phyloP scores from a whole-genome alignment of 2,329 filamentous ascomycete genomes.

The Botrytis aclada region DNA sequence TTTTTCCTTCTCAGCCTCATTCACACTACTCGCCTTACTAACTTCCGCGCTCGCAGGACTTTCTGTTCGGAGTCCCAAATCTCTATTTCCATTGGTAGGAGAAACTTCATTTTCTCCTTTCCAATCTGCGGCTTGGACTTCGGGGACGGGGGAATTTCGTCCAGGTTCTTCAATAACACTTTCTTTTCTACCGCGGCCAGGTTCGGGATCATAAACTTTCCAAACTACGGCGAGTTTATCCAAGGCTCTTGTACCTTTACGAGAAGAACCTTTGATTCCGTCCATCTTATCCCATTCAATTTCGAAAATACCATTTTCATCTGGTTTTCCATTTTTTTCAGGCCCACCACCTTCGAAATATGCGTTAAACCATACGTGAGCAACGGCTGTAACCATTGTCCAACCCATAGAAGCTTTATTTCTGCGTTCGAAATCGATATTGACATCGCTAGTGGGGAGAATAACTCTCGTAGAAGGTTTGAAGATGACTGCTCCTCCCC shows the following conservation, averaged over 20 bases:
- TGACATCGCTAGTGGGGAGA: constrained; percentile 79
- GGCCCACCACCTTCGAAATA: constrained; percentile 85
- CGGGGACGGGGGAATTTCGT: constrained; percentile 64
- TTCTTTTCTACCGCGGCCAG: constrained; percentile 27
- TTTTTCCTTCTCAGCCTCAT: constrained; percentile 37
- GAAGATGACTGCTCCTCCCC: constrained; percentile 74
- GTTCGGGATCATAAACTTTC: constrained; percentile 47
- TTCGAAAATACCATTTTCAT: constrained; percentile 68
- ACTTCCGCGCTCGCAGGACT: constrained; percentile 63
- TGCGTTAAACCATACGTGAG: constrained; percentile 95
- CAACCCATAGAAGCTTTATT: constrained; percentile 76
- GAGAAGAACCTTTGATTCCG: constrained; percentile 84
- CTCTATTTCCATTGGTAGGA: constrained; percentile 48
- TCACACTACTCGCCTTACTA: constrained; percentile 70
- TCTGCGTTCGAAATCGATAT: constrained; percentile 83
- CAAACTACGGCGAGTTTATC: constrained; percentile 85
- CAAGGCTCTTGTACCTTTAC: constrained; percentile 77
- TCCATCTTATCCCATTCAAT: constrained; percentile 80
- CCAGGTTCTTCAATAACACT: constrained; percentile 62
- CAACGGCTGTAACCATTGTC: constrained; percentile 88
- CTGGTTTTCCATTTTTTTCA: constrained; percentile 61
- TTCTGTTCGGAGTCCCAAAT: constrained; percentile 65
- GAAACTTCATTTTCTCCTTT: constrained; percentile 53
- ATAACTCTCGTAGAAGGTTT: constrained; percentile 66
- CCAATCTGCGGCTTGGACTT: constrained; percentile 70